Percentiles rank a stretch among this genome's conserved stretches.
Evolutionary conservation across 1,139 yeast genomes (phyloP).

Genomic region (Petasospora fabianii): DNA sequence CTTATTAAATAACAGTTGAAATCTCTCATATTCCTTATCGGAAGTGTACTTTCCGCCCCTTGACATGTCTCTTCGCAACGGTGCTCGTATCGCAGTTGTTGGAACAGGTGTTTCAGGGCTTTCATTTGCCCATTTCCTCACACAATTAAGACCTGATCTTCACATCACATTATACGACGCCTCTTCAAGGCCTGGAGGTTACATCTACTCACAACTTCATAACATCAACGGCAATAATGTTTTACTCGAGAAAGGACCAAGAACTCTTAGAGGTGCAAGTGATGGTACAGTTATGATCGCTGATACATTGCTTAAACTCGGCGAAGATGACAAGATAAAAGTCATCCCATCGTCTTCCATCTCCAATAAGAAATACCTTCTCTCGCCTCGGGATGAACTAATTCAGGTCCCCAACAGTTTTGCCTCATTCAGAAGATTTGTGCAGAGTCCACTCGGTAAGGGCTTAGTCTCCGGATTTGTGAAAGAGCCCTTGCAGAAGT

Average conservation of each 20-base stretch:
- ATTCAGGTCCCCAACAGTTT: slow-evolving; percentile 53
- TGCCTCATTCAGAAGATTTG: slow-evolving; percentile 38
- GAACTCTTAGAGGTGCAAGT: slow-evolving; percentile 69
- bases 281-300: slow-evolving; percentile 60
- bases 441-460: slow-evolving; percentile 41
- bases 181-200: slow-evolving; percentile 64
- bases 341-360: slow-evolving; percentile 46
- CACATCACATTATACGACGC: slow-evolving; percentile 61
- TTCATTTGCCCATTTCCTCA: slow-evolving; percentile 69
- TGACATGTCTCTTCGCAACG: slow-evolving; percentile 9
- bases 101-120: slow-evolving; percentile 93
- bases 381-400: slow-evolving; percentile 38
- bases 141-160: slow-evolving; percentile 68
- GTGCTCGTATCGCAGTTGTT: slow-evolving; percentile 53
- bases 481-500: slow-evolving; percentile 34
- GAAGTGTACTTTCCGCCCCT: no score
- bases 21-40: no score
- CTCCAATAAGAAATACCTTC: slow-evolving; percentile 61
- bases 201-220: slow-evolving; percentile 49
- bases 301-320: slow-evolving; percentile 51
- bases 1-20: no score
- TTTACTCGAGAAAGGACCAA: slow-evolving; percentile 66
- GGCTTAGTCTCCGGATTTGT: slow-evolving; percentile 36
- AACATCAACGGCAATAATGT: slow-evolving; percentile 28
- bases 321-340: slow-evolving; percentile 39